These are phyloP conservation scores for Excoecaria agallocha DNA, from an alignment of 345 rosid species.

Conservation along the genomic window DNA sequence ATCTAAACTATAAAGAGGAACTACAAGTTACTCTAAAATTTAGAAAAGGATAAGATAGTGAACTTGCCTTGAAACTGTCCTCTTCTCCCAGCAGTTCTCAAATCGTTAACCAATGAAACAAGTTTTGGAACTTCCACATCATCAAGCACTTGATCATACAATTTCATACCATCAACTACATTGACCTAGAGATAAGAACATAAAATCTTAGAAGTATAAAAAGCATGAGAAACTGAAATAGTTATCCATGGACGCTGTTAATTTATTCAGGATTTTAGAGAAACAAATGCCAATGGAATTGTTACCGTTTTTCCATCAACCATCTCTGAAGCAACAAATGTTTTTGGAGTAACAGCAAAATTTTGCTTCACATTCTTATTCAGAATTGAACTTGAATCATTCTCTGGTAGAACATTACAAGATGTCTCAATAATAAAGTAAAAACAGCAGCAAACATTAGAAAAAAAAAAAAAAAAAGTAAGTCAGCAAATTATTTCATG, in stretches of 20 bases:
- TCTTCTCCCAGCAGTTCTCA: conserved; percentile 68
- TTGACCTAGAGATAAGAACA: conserved; percentile 55
- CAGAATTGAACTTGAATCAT: conserved; percentile 28
- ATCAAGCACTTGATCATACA: conserved; percentile 59
- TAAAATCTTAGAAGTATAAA: conserved; percentile 12
- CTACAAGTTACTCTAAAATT: too few species aligned
- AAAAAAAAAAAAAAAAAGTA: background rate
- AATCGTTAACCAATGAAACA: conserved; percentile 64
- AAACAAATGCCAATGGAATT: conserved; percentile 14
- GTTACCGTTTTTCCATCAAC: conserved; percentile 71
- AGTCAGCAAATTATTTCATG: background rate
- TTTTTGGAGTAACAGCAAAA: conserved; percentile 42
- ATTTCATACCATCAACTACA: conserved; percentile 85
- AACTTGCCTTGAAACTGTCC: conserved; percentile 86
- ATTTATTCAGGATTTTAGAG: background rate
- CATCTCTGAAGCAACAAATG: conserved; percentile 60
- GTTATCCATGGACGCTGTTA: background rate
- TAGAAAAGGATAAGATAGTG: background rate
- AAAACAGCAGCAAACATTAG: background rate
- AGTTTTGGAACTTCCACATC: conserved; percentile 60
- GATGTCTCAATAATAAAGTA: conserved; percentile 5
- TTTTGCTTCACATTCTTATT: conserved; percentile 48
- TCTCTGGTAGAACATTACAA: conserved; percentile 40
- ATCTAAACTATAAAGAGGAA: too few species aligned
- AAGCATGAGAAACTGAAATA: conserved; percentile 6